Percentiles rank a stretch among this genome's conserved stretches.
Evolutionary conservation across 2,329 filamentous ascomycete genomes (phyloP).

Genomic region (Aspergillus aculeatus): DNA sequence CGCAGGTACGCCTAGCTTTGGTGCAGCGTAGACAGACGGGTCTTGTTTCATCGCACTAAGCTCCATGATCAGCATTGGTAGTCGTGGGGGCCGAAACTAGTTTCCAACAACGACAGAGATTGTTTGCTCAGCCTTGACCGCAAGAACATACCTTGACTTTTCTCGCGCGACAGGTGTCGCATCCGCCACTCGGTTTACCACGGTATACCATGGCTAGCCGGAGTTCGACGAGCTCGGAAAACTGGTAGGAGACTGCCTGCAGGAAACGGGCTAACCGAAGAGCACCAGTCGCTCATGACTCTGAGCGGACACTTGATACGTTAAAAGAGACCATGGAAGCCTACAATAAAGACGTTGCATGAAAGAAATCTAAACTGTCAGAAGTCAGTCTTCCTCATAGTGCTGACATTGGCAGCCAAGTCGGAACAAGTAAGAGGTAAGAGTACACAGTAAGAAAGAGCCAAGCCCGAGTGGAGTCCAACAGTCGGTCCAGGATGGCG

Average conservation of each 20-base stretch:
- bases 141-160: slow-evolving; percentile 6
- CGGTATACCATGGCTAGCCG: background rate
- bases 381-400: too few species aligned
- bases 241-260: background rate
- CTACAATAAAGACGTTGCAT: too few species aligned
- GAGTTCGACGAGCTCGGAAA: background rate
- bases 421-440: too few species aligned
- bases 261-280: background rate
- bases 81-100: background rate
- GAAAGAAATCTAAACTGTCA: background rate
- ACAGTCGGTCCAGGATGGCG: background rate
- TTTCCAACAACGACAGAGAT: background rate
- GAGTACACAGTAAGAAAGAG: too few species aligned
- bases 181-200: slow-evolving; percentile 3
- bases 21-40: slow-evolving; percentile 1
- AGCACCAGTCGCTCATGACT: background rate
- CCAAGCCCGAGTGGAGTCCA: background rate
- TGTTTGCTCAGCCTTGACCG: background rate
- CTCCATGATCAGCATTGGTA: background rate
- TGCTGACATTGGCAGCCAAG: too few species aligned
- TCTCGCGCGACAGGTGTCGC: slow-evolving; percentile 1
- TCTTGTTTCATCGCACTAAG: background rate
- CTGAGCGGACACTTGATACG: background rate
- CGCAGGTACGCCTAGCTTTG: background rate
- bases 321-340: too few species aligned